A percentile compares a stretch with the other conserved stretches of the same genome.
Conservation (phyloP, 257 asterid species). For the Forsythia viridissima region DNA sequence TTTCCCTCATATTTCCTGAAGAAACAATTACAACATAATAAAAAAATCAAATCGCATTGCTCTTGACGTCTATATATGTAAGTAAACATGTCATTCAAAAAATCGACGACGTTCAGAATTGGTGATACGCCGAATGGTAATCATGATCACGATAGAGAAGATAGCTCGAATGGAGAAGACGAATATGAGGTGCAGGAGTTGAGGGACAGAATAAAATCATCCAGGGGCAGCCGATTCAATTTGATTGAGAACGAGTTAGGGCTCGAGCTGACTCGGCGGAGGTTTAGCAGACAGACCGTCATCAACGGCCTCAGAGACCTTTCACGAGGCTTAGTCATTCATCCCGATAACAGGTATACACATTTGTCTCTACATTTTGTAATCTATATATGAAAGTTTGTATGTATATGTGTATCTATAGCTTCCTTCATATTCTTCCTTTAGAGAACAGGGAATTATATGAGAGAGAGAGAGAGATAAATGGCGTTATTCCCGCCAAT, state of each 20-base stretch:
- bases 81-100: conserved; percentile 18
- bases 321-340: conserved; percentile 50
- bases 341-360: conserved; percentile 66
- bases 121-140: background rate
- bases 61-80: too few relatives aligned
- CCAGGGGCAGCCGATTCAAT: conserved; percentile 36
- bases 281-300: conserved; percentile 54
- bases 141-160: conserved; percentile 13
- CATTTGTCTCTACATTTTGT: background rate
- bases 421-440: background rate
- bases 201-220: conserved; percentile 43
- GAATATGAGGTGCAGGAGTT: conserved; percentile 58
- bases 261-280: conserved; percentile 30
- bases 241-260: conserved; percentile 56
- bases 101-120: conserved; percentile 20
- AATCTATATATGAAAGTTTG: background rate
- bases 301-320: conserved; percentile 60
- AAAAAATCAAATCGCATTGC: too few relatives aligned
- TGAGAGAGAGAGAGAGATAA: background rate
- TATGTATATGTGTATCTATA: background rate
- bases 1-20: background rate
- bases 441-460: background rate
- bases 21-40: background rate
- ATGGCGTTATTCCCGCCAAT: conserved; percentile 26
- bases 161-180: conserved; percentile 22